phyloP scores from a whole-genome alignment of 2,329 filamentous ascomycete genomes.

The Diaporthe vexans region DNA sequence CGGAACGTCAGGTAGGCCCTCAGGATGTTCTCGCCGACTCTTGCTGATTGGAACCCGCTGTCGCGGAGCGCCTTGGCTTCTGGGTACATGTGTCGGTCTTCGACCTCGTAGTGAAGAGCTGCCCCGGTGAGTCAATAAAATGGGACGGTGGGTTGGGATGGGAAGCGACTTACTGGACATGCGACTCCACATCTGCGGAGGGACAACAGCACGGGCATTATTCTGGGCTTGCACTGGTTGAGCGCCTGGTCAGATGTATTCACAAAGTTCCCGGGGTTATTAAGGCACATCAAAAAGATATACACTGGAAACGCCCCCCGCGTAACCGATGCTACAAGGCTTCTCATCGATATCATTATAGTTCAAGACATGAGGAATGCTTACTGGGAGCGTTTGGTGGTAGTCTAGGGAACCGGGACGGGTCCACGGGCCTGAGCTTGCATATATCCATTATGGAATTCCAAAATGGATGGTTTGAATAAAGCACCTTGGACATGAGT shows the following conservation, averaged over 20 bases:
- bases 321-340: too few species aligned
- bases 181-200: not conserved
- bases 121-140: not conserved
- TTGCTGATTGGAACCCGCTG: not conserved
- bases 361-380: not conserved
- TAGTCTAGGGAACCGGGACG: not conserved
- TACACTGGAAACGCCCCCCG: not conserved
- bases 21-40: not conserved
- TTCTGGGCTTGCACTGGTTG: not conserved
- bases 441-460: constrained; percentile 1
- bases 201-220: not conserved
- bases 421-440: constrained; percentile 10
- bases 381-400: not conserved
- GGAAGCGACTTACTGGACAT: not conserved
- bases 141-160: not conserved
- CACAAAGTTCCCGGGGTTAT: too few species aligned
- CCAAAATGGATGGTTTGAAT: constrained; percentile 20
- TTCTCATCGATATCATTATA: too few species aligned
- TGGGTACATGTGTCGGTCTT: not conserved
- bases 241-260: not conserved
- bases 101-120: constrained; percentile 21
- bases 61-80: constrained; percentile 19
- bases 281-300: not conserved
- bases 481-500: constrained; percentile 13
- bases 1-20: not conserved